A percentile compares a stretch with the other conserved stretches of the same genome.
Conservation (phyloP, 352 stramenopile species). For the Phytophthora megakarya region DNA sequence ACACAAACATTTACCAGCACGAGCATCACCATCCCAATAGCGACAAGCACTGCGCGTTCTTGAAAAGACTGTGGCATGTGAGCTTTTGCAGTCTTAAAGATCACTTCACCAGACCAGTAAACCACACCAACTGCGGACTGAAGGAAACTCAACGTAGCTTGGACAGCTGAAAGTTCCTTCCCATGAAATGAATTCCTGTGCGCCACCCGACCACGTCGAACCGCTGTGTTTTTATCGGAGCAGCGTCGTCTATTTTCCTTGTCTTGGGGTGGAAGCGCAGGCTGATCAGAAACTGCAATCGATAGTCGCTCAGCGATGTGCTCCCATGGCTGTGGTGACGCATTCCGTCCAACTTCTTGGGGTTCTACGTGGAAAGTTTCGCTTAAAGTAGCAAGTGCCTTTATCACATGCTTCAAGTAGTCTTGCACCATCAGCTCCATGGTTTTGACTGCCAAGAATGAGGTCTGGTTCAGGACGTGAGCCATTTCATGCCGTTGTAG, state of each 20-base stretch:
- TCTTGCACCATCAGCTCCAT: constrained; percentile 66
- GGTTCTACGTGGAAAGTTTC: constrained; percentile 3
- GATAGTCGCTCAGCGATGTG: constrained; percentile 18
- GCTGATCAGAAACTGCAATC: constrained; percentile 14
- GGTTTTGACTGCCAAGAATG: constrained; percentile 50
- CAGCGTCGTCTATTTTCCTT: background rate
- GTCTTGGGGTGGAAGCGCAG: background rate
- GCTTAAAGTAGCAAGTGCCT: constrained; percentile 26
- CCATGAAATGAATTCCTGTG: background rate
- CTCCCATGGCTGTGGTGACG: constrained; percentile 11
- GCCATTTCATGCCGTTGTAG: constrained; percentile 44
- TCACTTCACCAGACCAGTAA: background rate
- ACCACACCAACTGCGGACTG: constrained; percentile 15
- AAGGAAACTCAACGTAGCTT: constrained; percentile 14
- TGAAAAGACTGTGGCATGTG: constrained; percentile 6
- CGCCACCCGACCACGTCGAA: background rate
- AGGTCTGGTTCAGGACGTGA: constrained; percentile 43
- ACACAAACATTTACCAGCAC: constrained; percentile 13
- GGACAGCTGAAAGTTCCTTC: constrained; percentile 17
- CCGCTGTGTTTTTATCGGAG: background rate
- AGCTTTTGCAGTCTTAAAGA: constrained; percentile 9
- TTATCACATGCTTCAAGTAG: constrained; percentile 46
- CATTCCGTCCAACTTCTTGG: background rate
- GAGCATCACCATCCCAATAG: constrained; percentile 4
- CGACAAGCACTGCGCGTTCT: constrained; percentile 18